Evolutionary conservation across 768 basidiomycete genomes (phyloP), one percentile per base, ranked within the genome.

Genomic region (Daedalea quercina): DNA sequence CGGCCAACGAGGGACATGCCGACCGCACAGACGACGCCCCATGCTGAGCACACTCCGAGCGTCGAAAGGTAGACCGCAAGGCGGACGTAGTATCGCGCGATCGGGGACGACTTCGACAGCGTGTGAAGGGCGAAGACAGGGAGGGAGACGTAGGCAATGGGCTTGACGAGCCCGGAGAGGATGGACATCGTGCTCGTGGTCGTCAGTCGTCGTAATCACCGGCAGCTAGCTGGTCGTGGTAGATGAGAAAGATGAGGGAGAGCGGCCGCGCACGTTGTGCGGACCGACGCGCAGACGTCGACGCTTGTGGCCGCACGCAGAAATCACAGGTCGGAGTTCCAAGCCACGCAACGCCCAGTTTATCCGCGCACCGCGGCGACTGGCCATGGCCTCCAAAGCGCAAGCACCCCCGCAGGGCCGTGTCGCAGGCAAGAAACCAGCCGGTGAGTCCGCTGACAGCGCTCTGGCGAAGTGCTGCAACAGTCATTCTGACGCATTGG

Each of bases 101-200:
- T 63, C 20, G 82, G 77, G 1, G 81, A 82, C 3, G 70, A 65
- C 33, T 75, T 70, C 9, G 85, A 75, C 53, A 86, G 70, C 41
- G 79, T 77, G 44, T 82, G 81, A 33, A 87, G 73, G 44, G 88
- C 66, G 60, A 90, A 70, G 55, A 82, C 62, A 1, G 90, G 90
- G 28, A 91, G 74, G 25, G 89, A 88, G 54, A 87, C 60, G 63
- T 91, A 92, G 44, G 84, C 89, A 50, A 90, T 68, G 3, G 88
- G 83, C 65, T 80, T 85, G 66, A 88, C 65, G 54, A 89, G 54
- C 51, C 73, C 70, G 44, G 75, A 62, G 60, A 89, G 63, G 62
- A 85, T 71, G 56, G 82, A 82, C 88, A 90, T 90, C 62, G 60
- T 60, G 53, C 57, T 51, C 53, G 56, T 35, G 9, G 50, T 52